These are phyloP conservation scores for Colletotrichum neosansevieriae DNA, from an alignment of 2,329 filamentous ascomycete species.

Conservation along the genomic window DNA sequence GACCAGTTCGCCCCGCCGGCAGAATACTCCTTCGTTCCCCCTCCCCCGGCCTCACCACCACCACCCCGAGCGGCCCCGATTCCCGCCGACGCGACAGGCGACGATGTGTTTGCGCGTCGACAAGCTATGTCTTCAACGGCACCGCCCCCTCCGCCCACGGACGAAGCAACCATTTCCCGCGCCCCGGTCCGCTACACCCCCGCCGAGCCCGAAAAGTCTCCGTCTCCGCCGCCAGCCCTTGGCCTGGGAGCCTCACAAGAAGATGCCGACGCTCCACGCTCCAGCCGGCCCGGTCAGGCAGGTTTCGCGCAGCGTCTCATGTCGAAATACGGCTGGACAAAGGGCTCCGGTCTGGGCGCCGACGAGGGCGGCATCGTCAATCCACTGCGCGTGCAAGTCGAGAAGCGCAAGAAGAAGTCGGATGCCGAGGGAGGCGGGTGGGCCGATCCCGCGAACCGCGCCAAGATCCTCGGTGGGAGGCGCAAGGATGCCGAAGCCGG, in stretches of 20 bases:
- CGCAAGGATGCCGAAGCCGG: slow-evolving; percentile 57
- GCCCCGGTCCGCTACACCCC: slow-evolving; percentile 80
- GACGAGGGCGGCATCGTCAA: slow-evolving; percentile 85
- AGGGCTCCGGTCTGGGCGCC: slow-evolving; percentile 88
- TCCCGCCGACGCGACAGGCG: slow-evolving; percentile 72
- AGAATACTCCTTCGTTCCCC: slow-evolving; percentile 68
- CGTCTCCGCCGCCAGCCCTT: slow-evolving; percentile 61
- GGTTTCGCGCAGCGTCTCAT: slow-evolving; percentile 91
- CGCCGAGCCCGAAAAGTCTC: slow-evolving; percentile 49
- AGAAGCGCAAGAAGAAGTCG: slow-evolving; percentile 83
- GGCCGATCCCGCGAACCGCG: slow-evolving; percentile 75
- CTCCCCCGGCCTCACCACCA: slow-evolving; percentile 60
- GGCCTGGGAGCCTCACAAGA: slow-evolving; percentile 59
- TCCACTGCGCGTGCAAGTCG: slow-evolving; percentile 84
- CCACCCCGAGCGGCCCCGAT: slow-evolving; percentile 58
- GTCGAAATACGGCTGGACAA: slow-evolving; percentile 93
- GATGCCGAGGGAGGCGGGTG: slow-evolving; percentile 85
- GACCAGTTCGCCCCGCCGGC: slow-evolving; percentile 72
- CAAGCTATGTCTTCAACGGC: slow-evolving; percentile 64
- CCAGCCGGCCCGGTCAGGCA: slow-evolving; percentile 80
- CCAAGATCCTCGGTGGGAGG: slow-evolving; percentile 84
- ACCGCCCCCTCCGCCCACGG: slow-evolving; percentile 52
- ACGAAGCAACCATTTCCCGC: slow-evolving; percentile 76
- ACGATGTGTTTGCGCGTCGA: slow-evolving; percentile 77
- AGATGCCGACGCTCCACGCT: slow-evolving; percentile 60